Percentiles rank a stretch among this genome's conserved stretches.
These are phyloP conservation scores for Phytophthora tentaculata DNA, from an alignment of 352 stramenopile species.

Conservation along the genomic window DNA sequence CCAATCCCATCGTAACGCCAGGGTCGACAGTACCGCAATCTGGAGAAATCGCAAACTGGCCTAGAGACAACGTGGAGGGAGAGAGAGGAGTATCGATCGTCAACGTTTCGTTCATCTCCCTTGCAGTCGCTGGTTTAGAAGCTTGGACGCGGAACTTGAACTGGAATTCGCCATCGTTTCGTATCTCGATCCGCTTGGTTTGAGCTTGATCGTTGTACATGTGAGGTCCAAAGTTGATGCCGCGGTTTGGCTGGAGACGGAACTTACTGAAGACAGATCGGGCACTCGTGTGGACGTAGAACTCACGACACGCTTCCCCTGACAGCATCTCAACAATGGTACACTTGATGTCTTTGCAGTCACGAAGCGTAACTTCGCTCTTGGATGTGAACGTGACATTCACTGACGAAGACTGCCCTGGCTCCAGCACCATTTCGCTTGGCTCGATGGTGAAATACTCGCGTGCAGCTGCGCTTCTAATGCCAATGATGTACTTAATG, in stretches of 20 bases:
- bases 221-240: conserved; percentile 93
- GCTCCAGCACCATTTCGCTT: conserved; percentile 73
- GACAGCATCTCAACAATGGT: conserved; percentile 93
- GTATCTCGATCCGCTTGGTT: conserved; percentile 86
- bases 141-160: conserved; percentile 87
- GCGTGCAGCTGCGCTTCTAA: conserved; percentile 53
- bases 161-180: conserved; percentile 94
- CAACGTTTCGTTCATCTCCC: conserved; percentile 21
- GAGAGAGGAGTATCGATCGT: conserved; percentile 50
- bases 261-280: conserved; percentile 88
- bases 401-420: conserved; percentile 70
- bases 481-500: conserved; percentile 86
- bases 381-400: conserved; percentile 82
- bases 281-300: conserved; percentile 80
- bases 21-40: conserved; percentile 85
- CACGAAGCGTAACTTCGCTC: conserved; percentile 83
- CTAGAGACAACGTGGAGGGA: conserved; percentile 52
- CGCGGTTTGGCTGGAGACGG: conserved; percentile 87
- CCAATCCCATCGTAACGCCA: conserved; percentile 68
- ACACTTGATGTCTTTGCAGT: conserved; percentile 94
- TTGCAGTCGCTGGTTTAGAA: conserved; percentile 1
- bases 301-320: conserved; percentile 90
- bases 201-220: conserved; percentile 88
- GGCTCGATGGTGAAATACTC: conserved; percentile 89
- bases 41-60: conserved; percentile 85